phyloP scores from a whole-genome alignment of 2,329 filamentous ascomycete genomes.

The Exophiala lecanii-corni region DNA sequence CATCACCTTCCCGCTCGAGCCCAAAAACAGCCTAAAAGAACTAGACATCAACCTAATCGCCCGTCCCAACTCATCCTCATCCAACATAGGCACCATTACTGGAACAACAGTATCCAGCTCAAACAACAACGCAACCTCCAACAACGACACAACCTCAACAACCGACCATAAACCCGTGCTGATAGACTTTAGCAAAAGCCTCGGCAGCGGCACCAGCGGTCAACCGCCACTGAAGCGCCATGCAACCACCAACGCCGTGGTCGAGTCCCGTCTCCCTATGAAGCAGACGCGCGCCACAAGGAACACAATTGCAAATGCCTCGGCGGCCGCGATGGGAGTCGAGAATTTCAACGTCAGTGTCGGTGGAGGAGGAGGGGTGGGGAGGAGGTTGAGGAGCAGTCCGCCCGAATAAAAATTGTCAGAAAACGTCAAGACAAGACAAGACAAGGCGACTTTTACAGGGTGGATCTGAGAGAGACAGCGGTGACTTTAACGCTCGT shows the following conservation, averaged over 20 bases:
- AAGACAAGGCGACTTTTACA: not conserved
- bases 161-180: constrained; percentile 22
- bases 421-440: not conserved
- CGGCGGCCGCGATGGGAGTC: constrained; percentile 8
- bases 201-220: constrained; percentile 11
- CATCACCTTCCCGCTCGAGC: constrained; percentile 32
- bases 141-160: constrained; percentile 3
- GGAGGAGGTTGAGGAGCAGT: constrained; percentile 39
- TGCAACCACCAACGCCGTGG: constrained; percentile 21
- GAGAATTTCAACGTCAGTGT: constrained; percentile 29
- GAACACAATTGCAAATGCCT: constrained; percentile 10
- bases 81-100: not conserved
- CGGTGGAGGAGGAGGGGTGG: constrained; percentile 34
- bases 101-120: constrained; percentile 1
- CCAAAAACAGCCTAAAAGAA: constrained; percentile 40
- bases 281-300: constrained; percentile 10
- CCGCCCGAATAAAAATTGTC: constrained; percentile 12
- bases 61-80: constrained; percentile 7
- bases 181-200: constrained; percentile 21
- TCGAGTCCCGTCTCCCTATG: constrained; percentile 17
- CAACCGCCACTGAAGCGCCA: constrained; percentile 23
- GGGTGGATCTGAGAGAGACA: too few species aligned
- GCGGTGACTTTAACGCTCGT: too few species aligned
- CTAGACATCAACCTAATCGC: constrained; percentile 46
- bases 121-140: constrained; percentile 7